These are phyloP conservation scores for Daldinia loculata DNA, from an alignment of 495 filamentous ascomycete species.

Conservation along the genomic window DNA sequence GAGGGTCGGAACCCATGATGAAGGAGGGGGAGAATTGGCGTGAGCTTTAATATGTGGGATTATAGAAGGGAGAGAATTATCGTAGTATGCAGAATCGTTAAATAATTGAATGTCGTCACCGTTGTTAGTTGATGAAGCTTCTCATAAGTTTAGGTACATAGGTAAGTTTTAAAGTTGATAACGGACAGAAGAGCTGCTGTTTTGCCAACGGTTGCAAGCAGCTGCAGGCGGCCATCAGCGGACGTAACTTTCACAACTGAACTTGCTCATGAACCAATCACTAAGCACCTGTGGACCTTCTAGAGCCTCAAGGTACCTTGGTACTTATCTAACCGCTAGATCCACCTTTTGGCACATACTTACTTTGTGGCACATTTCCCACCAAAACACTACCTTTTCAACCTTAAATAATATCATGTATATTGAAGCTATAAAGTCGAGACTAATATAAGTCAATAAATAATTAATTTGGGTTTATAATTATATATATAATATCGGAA, in stretches of 20 bases:
- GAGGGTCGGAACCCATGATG: constrained; percentile 95
- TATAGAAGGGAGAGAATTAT: background rate
- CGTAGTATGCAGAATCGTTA: background rate
- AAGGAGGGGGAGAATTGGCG: constrained; percentile 11
- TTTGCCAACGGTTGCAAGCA: constrained; percentile 30
- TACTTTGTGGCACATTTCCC: too few relatives aligned
- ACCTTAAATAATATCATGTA: too few relatives aligned
- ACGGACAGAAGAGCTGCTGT: constrained; percentile 1
- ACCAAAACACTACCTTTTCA: too few relatives aligned
- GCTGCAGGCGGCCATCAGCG: constrained; percentile 42
- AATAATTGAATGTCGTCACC: constrained; percentile 9
- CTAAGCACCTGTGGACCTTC: constrained; percentile 23
- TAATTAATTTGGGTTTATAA: too few relatives aligned
- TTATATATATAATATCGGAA: too few relatives aligned
- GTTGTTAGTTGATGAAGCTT: constrained; percentile 28
- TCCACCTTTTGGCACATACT: too few relatives aligned
- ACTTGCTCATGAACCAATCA: constrained; percentile 34
- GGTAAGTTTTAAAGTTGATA: background rate
- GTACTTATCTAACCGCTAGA: constrained; percentile 28
- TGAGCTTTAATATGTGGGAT: background rate
- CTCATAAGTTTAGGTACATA: background rate
- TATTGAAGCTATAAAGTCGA: too few relatives aligned
- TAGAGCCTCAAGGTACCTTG: constrained; percentile 26
- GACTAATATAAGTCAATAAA: too few relatives aligned
- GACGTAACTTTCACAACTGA: constrained; percentile 41